A percentile compares a stretch with the other conserved stretches of the same genome.
Conservation (phyloP, 768 basidiomycete species). For the Rubroboletus satanas region DNA sequence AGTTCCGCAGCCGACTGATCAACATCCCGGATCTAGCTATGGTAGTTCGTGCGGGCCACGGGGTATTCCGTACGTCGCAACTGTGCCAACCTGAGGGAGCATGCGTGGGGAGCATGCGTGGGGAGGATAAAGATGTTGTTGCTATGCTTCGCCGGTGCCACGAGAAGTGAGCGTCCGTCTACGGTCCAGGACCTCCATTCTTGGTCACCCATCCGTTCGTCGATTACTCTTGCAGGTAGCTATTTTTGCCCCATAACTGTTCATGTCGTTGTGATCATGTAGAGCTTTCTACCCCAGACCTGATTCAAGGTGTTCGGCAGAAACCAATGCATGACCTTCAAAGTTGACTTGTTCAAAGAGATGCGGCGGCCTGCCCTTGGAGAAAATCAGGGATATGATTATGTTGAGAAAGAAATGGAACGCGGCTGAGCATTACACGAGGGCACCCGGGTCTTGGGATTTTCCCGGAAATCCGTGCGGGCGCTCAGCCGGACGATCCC, state of each 20-base stretch:
- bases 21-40: neutral
- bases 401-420: conserved; percentile 3
- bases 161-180: conserved; percentile 3
- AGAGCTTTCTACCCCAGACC: neutral
- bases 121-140: neutral
- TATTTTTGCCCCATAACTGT: neutral
- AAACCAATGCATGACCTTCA: neutral
- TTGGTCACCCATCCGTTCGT: neutral
- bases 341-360: neutral
- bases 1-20: neutral
- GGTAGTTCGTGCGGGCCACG: neutral
- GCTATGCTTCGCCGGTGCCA: neutral
- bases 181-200: neutral
- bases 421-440: neutral
- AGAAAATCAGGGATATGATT: neutral
- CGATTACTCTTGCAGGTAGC: conserved; percentile 1
- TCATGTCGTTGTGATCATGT: neutral
- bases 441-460: neutral
- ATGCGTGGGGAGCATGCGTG: conserved; percentile 1
- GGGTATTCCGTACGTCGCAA: neutral
- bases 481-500: neutral
- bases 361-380: neutral
- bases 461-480: neutral
- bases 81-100: neutral
- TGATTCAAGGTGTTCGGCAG: neutral